phyloP scores from a whole-genome alignment of 2,329 filamentous ascomycete species.

The Aureobasidium mangrovei region DNA sequence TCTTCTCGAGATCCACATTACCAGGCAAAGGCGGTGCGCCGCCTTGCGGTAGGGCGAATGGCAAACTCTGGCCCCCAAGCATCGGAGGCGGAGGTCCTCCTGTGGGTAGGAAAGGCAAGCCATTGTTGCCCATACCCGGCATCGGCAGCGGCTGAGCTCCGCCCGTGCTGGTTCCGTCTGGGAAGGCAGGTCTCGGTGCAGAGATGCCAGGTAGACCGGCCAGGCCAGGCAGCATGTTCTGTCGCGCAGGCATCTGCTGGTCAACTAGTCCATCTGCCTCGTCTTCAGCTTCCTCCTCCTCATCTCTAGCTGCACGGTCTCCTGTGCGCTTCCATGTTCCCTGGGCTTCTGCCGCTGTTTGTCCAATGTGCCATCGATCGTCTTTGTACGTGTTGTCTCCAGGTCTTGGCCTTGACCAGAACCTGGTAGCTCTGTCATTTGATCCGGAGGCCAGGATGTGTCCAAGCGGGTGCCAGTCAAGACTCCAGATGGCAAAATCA shows the following conservation, averaged over 20 bases:
- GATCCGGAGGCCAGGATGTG: constrained; percentile 93
- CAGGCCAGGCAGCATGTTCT: constrained; percentile 53
- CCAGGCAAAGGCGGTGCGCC: constrained; percentile 20
- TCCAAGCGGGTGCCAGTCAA: constrained; percentile 95
- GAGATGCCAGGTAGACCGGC: constrained; percentile 47
- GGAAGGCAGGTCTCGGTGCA: constrained; percentile 24
- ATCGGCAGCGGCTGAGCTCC: constrained; percentile 27
- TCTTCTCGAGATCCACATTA: constrained; percentile 26
- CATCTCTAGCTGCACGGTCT: constrained; percentile 78
- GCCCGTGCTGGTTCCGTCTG: constrained; percentile 37
- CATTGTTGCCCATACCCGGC: neutral
- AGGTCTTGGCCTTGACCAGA: constrained; percentile 87
- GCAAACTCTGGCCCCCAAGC: constrained; percentile 16
- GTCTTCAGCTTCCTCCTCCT: constrained; percentile 89
- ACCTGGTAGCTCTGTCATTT: constrained; percentile 92
- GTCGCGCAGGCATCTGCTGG: constrained; percentile 66
- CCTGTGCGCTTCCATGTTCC: constrained; percentile 94
- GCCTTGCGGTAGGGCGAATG: constrained; percentile 18
- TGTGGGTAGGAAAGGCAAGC: constrained; percentile 31
- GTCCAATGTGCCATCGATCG: constrained; percentile 91
- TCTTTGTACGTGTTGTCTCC: constrained; percentile 79
- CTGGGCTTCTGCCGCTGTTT: constrained; percentile 83
- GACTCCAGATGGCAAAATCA: constrained; percentile 91
- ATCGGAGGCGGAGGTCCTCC: constrained; percentile 18
- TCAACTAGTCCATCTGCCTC: constrained; percentile 89